phyloP scores from a whole-genome alignment of 768 basidiomycete genomes.

The Tephrocybe sp. region DNA sequence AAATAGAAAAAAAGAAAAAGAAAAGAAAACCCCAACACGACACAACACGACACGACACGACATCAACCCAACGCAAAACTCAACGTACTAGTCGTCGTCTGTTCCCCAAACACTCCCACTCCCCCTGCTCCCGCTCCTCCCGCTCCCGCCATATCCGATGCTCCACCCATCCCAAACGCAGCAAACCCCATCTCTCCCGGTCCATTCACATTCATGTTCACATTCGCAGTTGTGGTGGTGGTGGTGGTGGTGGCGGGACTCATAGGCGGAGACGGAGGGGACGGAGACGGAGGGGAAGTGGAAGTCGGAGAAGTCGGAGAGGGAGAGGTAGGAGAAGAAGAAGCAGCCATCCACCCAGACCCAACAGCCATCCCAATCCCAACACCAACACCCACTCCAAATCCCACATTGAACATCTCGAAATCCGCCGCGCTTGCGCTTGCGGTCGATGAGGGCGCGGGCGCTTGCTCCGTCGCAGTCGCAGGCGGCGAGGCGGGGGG shows the following conservation, averaged over 20 bases:
- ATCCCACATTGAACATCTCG: slow-evolving; percentile 10
- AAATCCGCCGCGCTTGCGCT: no score
- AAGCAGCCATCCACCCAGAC: background rate
- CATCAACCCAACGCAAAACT: slow-evolving; percentile 25
- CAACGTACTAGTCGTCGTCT: slow-evolving; percentile 20
- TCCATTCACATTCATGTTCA: no score
- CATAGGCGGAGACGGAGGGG: no score
- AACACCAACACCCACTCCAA: slow-evolving; percentile 5
- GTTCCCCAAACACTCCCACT: slow-evolving; percentile 4
- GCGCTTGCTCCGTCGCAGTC: no score
- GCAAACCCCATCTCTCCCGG: no score
- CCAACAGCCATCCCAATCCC: slow-evolving; percentile 1
- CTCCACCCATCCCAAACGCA: slow-evolving; percentile 22
- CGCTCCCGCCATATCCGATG: slow-evolving; percentile 24
- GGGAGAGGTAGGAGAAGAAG: background rate
- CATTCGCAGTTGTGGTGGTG: no score
- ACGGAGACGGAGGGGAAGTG: no score
- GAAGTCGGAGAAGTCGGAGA: no score
- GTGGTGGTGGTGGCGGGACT: no score
- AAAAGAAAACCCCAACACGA: no score
- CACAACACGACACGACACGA: no score
- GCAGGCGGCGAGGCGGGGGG: background rate
- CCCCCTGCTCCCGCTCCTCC: background rate
- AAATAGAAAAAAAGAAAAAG: slow-evolving; percentile 1
- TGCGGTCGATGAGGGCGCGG: no score